Base-by-base conservation (phyloP, 2,329 filamentous ascomycete species). In the Apiospora sp. region DNA sequence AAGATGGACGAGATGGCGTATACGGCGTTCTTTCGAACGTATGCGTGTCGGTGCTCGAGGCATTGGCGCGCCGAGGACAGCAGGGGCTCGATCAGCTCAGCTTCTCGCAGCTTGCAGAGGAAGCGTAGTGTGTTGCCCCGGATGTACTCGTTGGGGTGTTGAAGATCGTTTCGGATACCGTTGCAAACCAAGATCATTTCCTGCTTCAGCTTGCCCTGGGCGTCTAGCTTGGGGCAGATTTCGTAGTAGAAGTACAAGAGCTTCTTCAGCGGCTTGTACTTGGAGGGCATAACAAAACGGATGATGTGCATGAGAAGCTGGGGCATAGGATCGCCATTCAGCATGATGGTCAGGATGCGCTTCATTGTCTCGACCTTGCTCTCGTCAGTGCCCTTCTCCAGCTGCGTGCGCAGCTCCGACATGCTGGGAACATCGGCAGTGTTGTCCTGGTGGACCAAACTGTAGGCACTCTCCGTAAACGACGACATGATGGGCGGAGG, bases 141-240 rank as follows among this genome's bases (percentile, higher is more conserved):
- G 77, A 99, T 95, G 84, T 98, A 99, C 88, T 99, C 96, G 87
- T 99, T 98, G 72, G 96, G 92, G 79, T 98, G 96, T 82, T 98
- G 96, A 74, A 99, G 88, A 81, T 99, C 96, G 83, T 98, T 98
- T 80, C 96, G 92, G 80, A 99, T 98, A 76, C 96, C 96, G 84
- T 99, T 99, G 85, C 96, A 99, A 79, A 99, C 96, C 80, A 99
- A 86, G 83, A 99, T 99, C 94, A 98, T 98, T 86, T 99, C 96
- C 85, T 99, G 96, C 88, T 98, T 98, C 76, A 99, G 87, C 89
- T 98, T 99, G 80, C 96, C 96, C 81, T 88, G 92, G 71, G 92
- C 88, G 84, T 99, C 96, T 73, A 95, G 92, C 87, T 99, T 99
- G 54, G 96, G 96, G 83, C 96, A 98, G 82, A 98, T 96, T 86